These are phyloP conservation scores for Aspergillus persii DNA, from an alignment of 2,329 filamentous ascomycete genomes.

Conservation along the genomic window DNA sequence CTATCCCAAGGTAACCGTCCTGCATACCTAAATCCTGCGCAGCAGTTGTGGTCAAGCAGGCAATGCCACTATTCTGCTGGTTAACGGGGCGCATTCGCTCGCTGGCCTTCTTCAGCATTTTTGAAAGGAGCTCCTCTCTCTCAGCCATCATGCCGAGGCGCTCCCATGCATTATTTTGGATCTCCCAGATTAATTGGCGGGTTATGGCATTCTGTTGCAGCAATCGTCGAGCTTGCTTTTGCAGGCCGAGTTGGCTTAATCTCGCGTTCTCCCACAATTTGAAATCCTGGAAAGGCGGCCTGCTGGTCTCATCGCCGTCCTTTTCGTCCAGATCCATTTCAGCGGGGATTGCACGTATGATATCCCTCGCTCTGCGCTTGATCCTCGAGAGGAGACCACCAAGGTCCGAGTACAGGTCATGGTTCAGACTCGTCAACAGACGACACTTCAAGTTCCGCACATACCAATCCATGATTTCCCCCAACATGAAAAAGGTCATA, in stretches of 20 bases:
- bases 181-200: slow-evolving; percentile 38
- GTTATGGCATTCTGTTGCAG: slow-evolving; percentile 36
- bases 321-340: slow-evolving; percentile 25
- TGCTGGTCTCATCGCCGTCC: slow-evolving; percentile 14
- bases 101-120: slow-evolving; percentile 25
- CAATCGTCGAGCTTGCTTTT: slow-evolving; percentile 30
- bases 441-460: slow-evolving; percentile 33
- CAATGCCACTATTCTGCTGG: slow-evolving; percentile 29
- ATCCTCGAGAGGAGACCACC: slow-evolving; percentile 32
- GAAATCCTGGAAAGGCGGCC: slow-evolving; percentile 15
- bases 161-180: slow-evolving; percentile 32
- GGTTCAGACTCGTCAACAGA: slow-evolving; percentile 34
- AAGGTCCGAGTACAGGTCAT: slow-evolving; percentile 36
- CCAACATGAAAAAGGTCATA: slow-evolving; percentile 35
- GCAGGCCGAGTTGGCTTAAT: slow-evolving; percentile 32
- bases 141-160: slow-evolving; percentile 26
- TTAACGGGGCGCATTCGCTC: slow-evolving; percentile 23
- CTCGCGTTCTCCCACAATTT: slow-evolving; percentile 32
- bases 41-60: slow-evolving; percentile 31
- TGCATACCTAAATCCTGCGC: slow-evolving; percentile 32
- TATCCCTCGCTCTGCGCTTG: slow-evolving; percentile 22
- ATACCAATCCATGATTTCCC: slow-evolving; percentile 41
- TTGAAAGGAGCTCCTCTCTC: slow-evolving; percentile 25
- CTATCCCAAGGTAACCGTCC: slow-evolving; percentile 6
- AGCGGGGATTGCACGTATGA: slow-evolving; percentile 18